Conservation (phyloP, 805 yeast species). For the Kuraishia hungarica region DNA sequence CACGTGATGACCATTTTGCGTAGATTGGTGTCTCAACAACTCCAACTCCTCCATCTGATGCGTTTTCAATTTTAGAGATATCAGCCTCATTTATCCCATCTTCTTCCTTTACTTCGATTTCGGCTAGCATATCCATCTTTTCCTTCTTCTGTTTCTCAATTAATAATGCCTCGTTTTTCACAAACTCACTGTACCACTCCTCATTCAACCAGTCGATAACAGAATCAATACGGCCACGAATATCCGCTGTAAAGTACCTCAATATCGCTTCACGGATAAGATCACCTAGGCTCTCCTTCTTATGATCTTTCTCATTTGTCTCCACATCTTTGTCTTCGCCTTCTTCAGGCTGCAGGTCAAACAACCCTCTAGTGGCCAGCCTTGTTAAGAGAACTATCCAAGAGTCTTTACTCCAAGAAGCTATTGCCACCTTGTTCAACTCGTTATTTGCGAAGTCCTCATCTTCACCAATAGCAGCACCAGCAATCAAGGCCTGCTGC, state of each 20-base stretch:
- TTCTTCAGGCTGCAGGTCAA: conserved; percentile 8
- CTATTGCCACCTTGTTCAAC: conserved; percentile 34
- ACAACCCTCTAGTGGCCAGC: conserved; percentile 75
- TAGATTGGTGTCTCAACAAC: conserved; percentile 41
- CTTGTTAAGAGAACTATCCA: conserved; percentile 75
- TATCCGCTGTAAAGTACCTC: conserved; percentile 63
- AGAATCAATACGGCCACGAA: conserved; percentile 62
- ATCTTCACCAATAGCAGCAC: background rate
- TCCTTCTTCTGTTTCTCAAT: conserved; percentile 6
- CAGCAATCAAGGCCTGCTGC: background rate
- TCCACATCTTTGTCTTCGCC: conserved; percentile 2
- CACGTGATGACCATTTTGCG: conserved; percentile 57
- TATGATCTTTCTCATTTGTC: conserved; percentile 8
- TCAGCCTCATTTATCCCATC: conserved; percentile 13
- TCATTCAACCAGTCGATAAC: conserved; percentile 92
- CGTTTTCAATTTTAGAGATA: background rate
- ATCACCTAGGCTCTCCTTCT: conserved; percentile 39
- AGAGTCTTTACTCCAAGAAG: conserved; percentile 49
- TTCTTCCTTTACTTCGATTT: background rate
- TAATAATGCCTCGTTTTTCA: conserved; percentile 11
- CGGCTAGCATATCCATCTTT: background rate
- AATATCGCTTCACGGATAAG: conserved; percentile 63
- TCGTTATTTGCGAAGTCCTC: conserved; percentile 8
- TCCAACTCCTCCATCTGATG: background rate
- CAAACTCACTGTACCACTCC: conserved; percentile 72